Conservation (phyloP, 306 rosid genomes). For the Mimosa bimucronata region DNA sequence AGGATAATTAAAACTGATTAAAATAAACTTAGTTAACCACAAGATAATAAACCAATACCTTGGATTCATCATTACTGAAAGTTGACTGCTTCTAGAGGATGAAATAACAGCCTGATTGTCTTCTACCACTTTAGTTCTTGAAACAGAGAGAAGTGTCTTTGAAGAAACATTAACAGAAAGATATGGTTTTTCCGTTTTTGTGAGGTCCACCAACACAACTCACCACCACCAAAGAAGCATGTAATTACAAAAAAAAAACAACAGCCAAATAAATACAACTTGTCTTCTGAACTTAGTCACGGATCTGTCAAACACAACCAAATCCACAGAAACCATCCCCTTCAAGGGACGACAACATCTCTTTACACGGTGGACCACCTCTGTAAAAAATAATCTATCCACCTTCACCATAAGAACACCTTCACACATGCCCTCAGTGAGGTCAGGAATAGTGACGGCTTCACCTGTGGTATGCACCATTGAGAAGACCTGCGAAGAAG, state of each 20-base stretch:
- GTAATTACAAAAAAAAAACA: constrained; percentile 34
- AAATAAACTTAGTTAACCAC: constrained; percentile 29
- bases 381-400: too few species aligned
- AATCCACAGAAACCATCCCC: too few species aligned
- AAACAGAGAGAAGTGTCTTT: constrained; percentile 61
- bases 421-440: too few species aligned
- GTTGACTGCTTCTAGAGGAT: constrained; percentile 57
- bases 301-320: too few species aligned
- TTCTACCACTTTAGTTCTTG: constrained; percentile 74
- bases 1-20: not conserved
- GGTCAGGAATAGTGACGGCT: too few species aligned
- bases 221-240: constrained; percentile 45
- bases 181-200: constrained; percentile 51
- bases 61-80: constrained; percentile 55
- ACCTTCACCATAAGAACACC: too few species aligned
- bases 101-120: constrained; percentile 55
- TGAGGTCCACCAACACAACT: constrained; percentile 49
- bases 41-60: constrained; percentile 61
- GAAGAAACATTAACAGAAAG: constrained; percentile 66
- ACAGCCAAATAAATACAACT: constrained; percentile 31
- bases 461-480: too few species aligned
- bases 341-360: too few species aligned
- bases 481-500: too few species aligned
- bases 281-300: constrained; percentile 28
- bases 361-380: too few species aligned